Conservation (phyloP, 106 monocot genomes). For the Platanthera zijinensis region DNA sequence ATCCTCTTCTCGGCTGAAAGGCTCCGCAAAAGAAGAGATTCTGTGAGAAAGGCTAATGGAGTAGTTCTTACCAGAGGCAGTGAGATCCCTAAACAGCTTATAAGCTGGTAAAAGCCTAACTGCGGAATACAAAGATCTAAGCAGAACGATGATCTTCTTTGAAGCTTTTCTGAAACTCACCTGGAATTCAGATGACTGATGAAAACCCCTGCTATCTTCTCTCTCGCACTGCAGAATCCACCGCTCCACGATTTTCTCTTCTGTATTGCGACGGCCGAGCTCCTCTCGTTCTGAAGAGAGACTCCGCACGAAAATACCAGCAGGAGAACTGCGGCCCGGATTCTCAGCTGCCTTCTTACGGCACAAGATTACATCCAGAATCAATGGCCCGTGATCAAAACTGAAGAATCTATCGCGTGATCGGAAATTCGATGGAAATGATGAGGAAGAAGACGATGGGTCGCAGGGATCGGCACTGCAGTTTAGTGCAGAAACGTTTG, state of each 20-base stretch:
- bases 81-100: slow-evolving; percentile 64
- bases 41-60: slow-evolving; percentile 54
- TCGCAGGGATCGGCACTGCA: slow-evolving; percentile 17
- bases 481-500: slow-evolving; percentile 50
- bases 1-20: slow-evolving; percentile 65
- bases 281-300: slow-evolving; percentile 8
- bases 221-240: slow-evolving; percentile 55
- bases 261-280: background rate
- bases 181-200: slow-evolving; percentile 27
- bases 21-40: slow-evolving; percentile 66
- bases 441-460: slow-evolving; percentile 29
- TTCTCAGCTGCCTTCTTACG: background rate
- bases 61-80: slow-evolving; percentile 35
- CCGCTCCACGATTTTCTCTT: slow-evolving; percentile 48
- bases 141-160: slow-evolving; percentile 42
- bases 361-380: slow-evolving; percentile 41
- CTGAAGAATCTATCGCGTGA: slow-evolving; percentile 56
- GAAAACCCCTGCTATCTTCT: slow-evolving; percentile 6
- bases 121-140: slow-evolving; percentile 60
- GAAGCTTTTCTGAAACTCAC: slow-evolving; percentile 33
- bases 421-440: slow-evolving; percentile 23
- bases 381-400: slow-evolving; percentile 49
- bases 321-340: background rate
- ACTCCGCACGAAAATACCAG: background rate
- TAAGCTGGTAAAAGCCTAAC: slow-evolving; percentile 76